Evolutionary conservation across 2,329 filamentous ascomycete genomes (phyloP).

Genomic region (Sporothrix sp.): DNA sequence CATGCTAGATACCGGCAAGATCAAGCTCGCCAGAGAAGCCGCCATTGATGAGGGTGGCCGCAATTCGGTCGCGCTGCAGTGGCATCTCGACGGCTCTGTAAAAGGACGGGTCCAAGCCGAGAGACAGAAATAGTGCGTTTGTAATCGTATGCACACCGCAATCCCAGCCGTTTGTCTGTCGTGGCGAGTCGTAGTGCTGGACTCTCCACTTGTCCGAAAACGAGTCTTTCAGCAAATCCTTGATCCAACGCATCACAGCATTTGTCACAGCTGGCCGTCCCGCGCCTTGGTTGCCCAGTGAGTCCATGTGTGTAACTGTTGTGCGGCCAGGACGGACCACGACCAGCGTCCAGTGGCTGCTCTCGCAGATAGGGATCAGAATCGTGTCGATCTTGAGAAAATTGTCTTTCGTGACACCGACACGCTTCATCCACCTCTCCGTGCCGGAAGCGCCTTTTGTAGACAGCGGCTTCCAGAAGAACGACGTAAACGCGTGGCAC

Average conservation of each 20-base stretch:
- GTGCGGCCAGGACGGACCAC: conserved; percentile 52
- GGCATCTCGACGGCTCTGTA: conserved; percentile 47
- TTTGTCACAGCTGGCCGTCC: conserved; percentile 29
- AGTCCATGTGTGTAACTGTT: conserved; percentile 61
- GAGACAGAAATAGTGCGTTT: conserved; percentile 55
- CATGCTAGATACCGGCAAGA: too few relatives aligned
- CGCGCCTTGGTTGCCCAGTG: conserved; percentile 38
- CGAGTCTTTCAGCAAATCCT: conserved; percentile 43
- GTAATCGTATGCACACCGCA: conserved; percentile 71
- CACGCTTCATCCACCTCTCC: conserved; percentile 47
- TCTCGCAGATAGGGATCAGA: conserved; percentile 58
- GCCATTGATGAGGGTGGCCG: conserved; percentile 55
- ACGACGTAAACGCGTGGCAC: conserved; percentile 54
- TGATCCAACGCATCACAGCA: conserved; percentile 44
- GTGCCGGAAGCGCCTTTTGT: conserved; percentile 38
- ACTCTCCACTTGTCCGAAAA: conserved; percentile 48
- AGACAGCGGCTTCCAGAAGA: conserved; percentile 51
- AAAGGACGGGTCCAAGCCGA: conserved; percentile 42
- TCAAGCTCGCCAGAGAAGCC: conserved; percentile 54
- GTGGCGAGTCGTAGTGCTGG: conserved; percentile 39
- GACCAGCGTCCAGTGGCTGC: conserved; percentile 61
- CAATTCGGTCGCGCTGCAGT: conserved; percentile 51
- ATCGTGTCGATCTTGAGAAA: conserved; percentile 57
- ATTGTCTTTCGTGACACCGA: conserved; percentile 48
- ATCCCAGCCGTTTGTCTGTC: conserved; percentile 59